Evolutionary conservation across 2,329 filamentous ascomycete species (phyloP), one percentile per base, ranked within the genome.

Genomic region (Hymenoscyphus infarciens): DNA sequence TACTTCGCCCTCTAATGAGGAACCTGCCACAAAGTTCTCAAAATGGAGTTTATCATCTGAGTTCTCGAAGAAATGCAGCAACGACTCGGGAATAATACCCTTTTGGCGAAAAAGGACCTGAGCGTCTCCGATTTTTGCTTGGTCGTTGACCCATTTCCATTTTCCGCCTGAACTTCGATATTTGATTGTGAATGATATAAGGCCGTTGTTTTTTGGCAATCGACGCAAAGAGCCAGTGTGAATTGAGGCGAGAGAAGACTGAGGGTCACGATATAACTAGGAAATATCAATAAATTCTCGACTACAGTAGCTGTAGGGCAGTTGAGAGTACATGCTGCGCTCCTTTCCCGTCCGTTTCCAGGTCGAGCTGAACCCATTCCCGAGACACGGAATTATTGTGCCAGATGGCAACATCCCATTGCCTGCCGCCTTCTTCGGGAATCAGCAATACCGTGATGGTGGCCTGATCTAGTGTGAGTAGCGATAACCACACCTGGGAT

Each of bases 141-240:
- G 38, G 16, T 59, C 33, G 49, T 60, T 56, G 8, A 29, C 57
- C 61, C 61, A 63, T 15, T 57, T 49, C 61, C 61, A 63, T 38
- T 53, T 57, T 49, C 45, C 22, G 31, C 61, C 61, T 29, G 22
- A 29, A 56, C 38, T 38, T 27, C 61, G 53, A 29, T 60, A 63
- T 31, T 63, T 63, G 38, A 63, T 29, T 3, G 61, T 63, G 57
- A 63, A 63, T 19, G 54, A 29, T 33, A 22, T 57, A 22, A 16
- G 19, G 19, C 33, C 16, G 29, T 56, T 45, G 52, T 49, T 42
- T 11, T 15, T 29, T 22, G 15, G 22, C 16, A 31, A 15, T 8
- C 27, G 49, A 7, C 10, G 49, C 4, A 54, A 29, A 16, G 2
- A 54, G 10, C 49, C 49, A 27, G 22, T 54, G 39, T 42, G 29